phyloP scores from a whole-genome alignment of 352 stramenopile genomes.

The Phytophthora pistaciae region DNA sequence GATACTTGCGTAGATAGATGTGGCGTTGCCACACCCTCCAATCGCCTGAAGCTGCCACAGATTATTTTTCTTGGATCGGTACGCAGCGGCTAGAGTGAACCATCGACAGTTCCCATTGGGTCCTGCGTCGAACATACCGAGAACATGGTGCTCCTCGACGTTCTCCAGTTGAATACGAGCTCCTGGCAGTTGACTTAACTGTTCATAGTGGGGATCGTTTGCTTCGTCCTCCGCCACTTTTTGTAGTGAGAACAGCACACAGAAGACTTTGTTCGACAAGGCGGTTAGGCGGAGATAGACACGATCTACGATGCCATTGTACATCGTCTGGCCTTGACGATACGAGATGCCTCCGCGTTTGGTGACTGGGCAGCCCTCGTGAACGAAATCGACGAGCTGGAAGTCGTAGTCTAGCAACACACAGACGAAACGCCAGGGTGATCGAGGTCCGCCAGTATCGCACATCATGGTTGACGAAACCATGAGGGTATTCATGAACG shows the following conservation, averaged over 20 bases:
- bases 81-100: slow-evolving; percentile 60
- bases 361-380: slow-evolving; percentile 53
- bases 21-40: slow-evolving; percentile 43
- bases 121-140: slow-evolving; percentile 58
- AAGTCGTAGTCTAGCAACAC: slow-evolving; percentile 71
- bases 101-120: slow-evolving; percentile 45
- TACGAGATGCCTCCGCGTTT: slow-evolving; percentile 43
- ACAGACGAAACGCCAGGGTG: slow-evolving; percentile 62
- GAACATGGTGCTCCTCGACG: slow-evolving; percentile 47
- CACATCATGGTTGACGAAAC: slow-evolving; percentile 53
- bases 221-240: slow-evolving; percentile 35
- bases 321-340: slow-evolving; percentile 51
- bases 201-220: not conserved
- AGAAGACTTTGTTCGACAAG: slow-evolving; percentile 55
- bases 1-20: slow-evolving; percentile 59
- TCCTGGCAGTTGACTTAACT: slow-evolving; percentile 5
- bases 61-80: slow-evolving; percentile 59
- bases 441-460: slow-evolving; percentile 22
- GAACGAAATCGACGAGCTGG: slow-evolving; percentile 70
- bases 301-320: slow-evolving; percentile 63
- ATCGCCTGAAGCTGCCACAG: slow-evolving; percentile 64
- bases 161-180: slow-evolving; percentile 65
- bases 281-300: slow-evolving; percentile 48
- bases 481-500: slow-evolving; percentile 52
- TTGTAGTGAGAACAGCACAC: slow-evolving; percentile 62